Evolutionary conservation across 2,329 filamentous ascomycete species (phyloP).

Genomic region (Didymella arachidicola): DNA sequence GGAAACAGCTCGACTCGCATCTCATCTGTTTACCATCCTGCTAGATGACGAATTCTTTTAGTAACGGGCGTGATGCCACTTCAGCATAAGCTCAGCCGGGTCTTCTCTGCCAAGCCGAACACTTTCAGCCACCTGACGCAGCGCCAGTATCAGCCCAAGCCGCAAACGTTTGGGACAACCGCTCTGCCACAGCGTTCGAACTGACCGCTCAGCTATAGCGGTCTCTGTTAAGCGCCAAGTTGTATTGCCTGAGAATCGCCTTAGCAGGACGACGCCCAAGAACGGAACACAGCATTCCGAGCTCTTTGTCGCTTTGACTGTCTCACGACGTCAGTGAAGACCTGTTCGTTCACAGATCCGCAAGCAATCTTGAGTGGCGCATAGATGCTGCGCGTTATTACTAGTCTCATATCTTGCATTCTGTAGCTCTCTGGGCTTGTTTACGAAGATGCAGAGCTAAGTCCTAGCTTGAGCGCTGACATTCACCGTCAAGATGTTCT

Average conservation of each 20-base stretch:
- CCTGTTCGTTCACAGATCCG: constrained; percentile 30
- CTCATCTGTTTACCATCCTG: constrained; percentile 7
- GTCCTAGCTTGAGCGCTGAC: constrained; percentile 13
- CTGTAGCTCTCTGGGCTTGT: not conserved
- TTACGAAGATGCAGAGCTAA: constrained; percentile 2
- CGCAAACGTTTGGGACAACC: constrained; percentile 42
- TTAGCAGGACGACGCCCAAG: constrained; percentile 43
- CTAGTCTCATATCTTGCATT: constrained; percentile 3
- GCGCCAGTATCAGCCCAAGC: constrained; percentile 41
- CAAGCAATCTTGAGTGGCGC: constrained; percentile 12
- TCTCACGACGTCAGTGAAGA: constrained; percentile 43
- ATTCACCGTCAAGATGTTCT: constrained; percentile 11
- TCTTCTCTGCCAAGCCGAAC: constrained; percentile 25
- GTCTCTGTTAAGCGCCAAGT: constrained; percentile 34
- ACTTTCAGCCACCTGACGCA: constrained; percentile 39
- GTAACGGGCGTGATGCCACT: constrained; percentile 24
- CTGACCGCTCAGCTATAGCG: constrained; percentile 22
- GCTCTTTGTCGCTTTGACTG: constrained; percentile 42
- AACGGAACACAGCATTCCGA: constrained; percentile 45
- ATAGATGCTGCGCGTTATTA: constrained; percentile 29
- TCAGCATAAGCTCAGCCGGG: constrained; percentile 17
- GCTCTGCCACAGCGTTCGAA: constrained; percentile 38
- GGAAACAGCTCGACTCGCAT: constrained; percentile 8
- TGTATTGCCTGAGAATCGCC: constrained; percentile 32
- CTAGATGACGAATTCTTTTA: constrained; percentile 3